These are phyloP conservation scores for Apiotrichum sp. DNA, from an alignment of 1,284 basidiomycete species.

Conservation along the genomic window DNA sequence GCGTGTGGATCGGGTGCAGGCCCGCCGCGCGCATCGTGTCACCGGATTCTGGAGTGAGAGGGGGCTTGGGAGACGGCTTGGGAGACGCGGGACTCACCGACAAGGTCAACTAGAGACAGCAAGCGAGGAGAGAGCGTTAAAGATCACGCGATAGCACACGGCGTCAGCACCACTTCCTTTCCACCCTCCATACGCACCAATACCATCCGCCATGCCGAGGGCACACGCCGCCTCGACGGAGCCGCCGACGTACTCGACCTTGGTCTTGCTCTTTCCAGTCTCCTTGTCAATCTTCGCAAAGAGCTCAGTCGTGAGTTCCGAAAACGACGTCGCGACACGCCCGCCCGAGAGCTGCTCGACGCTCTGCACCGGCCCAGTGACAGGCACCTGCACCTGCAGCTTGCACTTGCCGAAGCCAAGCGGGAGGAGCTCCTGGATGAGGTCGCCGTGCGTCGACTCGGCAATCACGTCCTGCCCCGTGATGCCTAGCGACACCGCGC, in stretches of 20 bases:
- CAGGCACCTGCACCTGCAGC: conserved; percentile 92
- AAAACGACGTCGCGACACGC: conserved; percentile 90
- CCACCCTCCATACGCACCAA: conserved; percentile 57
- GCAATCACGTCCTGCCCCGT: conserved; percentile 94
- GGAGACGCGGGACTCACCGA: conserved; percentile 57
- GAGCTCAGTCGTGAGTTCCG: conserved; percentile 73
- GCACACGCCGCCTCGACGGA: conserved; percentile 98
- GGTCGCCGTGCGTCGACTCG: conserved; percentile 71
- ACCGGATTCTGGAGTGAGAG: conserved; percentile 64
- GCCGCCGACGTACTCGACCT: conserved; percentile 92
- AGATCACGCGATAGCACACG: too few relatives aligned
- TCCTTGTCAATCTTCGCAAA: conserved; percentile 68
- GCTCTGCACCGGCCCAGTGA: conserved; percentile 61
- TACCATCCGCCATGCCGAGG: conserved; percentile 92
- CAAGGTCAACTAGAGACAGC: conserved; percentile 66
- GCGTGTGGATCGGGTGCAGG: conserved; percentile 81
- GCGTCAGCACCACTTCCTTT: not conserved
- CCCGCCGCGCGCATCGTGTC: conserved; percentile 99
- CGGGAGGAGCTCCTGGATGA: conserved; percentile 72
- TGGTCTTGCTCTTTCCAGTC: conserved; percentile 56
- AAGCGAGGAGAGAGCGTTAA: too few relatives aligned
- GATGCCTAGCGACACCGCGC: conserved; percentile 63
- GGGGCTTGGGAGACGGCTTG: not conserved
- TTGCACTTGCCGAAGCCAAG: conserved; percentile 93
- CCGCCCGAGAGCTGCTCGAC: conserved; percentile 81